A percentile compares a stretch with the other conserved stretches of the same genome.
Evolutionary conservation across 768 basidiomycete species (phyloP).

Genomic region (Tulasnella sp.): DNA sequence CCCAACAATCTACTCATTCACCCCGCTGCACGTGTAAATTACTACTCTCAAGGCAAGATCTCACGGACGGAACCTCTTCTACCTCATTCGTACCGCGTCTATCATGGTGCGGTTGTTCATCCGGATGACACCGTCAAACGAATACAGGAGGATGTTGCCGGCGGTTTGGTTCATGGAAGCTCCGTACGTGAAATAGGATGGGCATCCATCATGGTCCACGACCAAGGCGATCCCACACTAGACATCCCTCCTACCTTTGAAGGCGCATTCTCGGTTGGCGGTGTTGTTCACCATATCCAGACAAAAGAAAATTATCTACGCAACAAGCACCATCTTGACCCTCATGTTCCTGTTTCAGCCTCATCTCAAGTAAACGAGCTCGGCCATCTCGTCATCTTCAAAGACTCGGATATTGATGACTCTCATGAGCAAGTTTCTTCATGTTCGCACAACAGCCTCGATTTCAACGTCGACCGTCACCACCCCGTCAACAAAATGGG

Average conservation of each 20-base stretch:
- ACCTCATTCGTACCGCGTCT: slow-evolving; percentile 50
- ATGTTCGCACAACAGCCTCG: slow-evolving; percentile 59
- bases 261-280: slow-evolving; percentile 59
- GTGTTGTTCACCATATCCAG: slow-evolving; percentile 55
- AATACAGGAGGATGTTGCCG: slow-evolving; percentile 50
- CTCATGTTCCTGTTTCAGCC: slow-evolving; percentile 33
- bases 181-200: slow-evolving; percentile 44
- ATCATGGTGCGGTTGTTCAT: slow-evolving; percentile 61
- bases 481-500: background rate
- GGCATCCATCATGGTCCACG: slow-evolving; percentile 64
- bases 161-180: slow-evolving; percentile 31
- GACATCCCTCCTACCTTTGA: slow-evolving; percentile 50
- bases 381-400: slow-evolving; percentile 53
- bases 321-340: slow-evolving; percentile 44
- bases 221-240: slow-evolving; percentile 37
- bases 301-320: slow-evolving; percentile 59
- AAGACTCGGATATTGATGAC: slow-evolving; percentile 50
- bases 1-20: slow-evolving; percentile 71
- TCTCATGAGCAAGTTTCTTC: slow-evolving; percentile 28
- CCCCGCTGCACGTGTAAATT: slow-evolving; percentile 58
- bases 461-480: slow-evolving; percentile 52
- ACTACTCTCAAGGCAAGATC: slow-evolving; percentile 44
- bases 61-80: slow-evolving; percentile 47
- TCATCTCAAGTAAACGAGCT: slow-evolving; percentile 35
- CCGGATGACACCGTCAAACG: slow-evolving; percentile 39